A percentile compares a stretch with the other conserved stretches of the same genome.
Conservation (phyloP, 352 stramenopile genomes). For the Pythium apleroticum region DNA sequence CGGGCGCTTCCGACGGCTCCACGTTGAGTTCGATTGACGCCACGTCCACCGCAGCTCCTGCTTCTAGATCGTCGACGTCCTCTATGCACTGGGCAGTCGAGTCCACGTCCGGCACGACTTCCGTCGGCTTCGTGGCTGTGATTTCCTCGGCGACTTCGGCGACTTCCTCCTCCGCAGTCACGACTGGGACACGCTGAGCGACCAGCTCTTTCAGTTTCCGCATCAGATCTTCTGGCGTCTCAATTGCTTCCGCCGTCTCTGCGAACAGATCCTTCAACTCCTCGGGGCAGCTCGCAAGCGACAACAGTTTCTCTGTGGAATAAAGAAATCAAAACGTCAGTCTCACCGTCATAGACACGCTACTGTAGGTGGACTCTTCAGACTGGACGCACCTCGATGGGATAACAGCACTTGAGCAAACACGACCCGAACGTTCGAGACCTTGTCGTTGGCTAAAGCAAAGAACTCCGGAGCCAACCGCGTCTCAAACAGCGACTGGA, state of each 20-base stretch:
- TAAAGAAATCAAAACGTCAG: not conserved
- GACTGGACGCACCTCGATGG: conserved; percentile 38
- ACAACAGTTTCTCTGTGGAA: conserved; percentile 16
- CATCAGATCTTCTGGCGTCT: conserved; percentile 17
- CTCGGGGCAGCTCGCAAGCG: conserved; percentile 6
- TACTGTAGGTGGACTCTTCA: too few relatives aligned
- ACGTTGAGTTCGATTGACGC: conserved; percentile 8
- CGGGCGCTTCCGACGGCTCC: not conserved
- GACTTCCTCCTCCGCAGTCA: not conserved
- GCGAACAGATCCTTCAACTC: conserved; percentile 7
- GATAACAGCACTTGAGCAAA: conserved; percentile 49
- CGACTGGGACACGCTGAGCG: not conserved
- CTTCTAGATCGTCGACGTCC: not conserved
- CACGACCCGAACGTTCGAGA: conserved; percentile 75
- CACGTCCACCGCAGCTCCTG: conserved; percentile 10
- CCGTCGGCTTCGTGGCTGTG: not conserved
- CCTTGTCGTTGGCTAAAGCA: conserved; percentile 49
- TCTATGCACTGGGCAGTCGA: conserved; percentile 8
- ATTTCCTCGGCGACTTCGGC: not conserved
- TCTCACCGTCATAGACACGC: not conserved
- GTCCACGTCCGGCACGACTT: not conserved
- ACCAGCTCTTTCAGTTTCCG: not conserved
- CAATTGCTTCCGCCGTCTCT: not conserved
- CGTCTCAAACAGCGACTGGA: conserved; percentile 46
- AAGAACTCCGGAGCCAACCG: conserved; percentile 58